These are phyloP conservation scores for Actinomortierella wolfii DNA, from an alignment of 371 early-diverging fungal species.

Conservation along the genomic window DNA sequence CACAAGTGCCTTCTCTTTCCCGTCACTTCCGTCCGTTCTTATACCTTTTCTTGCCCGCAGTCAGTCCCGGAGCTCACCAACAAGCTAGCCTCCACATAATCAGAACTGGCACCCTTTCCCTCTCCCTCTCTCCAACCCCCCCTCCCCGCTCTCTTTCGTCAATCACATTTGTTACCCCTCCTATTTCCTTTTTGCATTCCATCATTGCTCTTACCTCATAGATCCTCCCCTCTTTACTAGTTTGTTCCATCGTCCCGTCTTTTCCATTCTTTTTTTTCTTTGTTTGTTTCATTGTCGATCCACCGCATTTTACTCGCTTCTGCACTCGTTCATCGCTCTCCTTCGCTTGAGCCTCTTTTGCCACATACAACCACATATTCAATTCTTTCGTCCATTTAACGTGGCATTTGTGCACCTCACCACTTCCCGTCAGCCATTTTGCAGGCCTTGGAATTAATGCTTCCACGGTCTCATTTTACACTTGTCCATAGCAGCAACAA, in stretches of 20 bases:
- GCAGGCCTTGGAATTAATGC: constrained; percentile 18
- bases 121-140: not conserved
- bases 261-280: not conserved
- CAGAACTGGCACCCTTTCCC: not conserved
- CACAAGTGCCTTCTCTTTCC: not conserved
- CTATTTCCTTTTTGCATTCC: no score
- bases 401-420: no score
- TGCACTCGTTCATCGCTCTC: constrained; percentile 2
- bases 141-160: not conserved
- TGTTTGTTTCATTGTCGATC: not conserved
- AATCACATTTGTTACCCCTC: not conserved
- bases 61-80: no score
- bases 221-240: not conserved
- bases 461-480: constrained; percentile 30
- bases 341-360: no score
- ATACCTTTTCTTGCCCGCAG: not conserved
- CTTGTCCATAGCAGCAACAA: constrained; percentile 13
- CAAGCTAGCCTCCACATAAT: no score
- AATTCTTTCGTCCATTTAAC: no score
- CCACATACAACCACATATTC: no score
- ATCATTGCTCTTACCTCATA: not conserved
- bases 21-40: not conserved
- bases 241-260: not conserved
- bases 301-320: not conserved
- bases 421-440: no score